Conservation (phyloP, 306 rosid genomes). For the Casuarina glauca region DNA sequence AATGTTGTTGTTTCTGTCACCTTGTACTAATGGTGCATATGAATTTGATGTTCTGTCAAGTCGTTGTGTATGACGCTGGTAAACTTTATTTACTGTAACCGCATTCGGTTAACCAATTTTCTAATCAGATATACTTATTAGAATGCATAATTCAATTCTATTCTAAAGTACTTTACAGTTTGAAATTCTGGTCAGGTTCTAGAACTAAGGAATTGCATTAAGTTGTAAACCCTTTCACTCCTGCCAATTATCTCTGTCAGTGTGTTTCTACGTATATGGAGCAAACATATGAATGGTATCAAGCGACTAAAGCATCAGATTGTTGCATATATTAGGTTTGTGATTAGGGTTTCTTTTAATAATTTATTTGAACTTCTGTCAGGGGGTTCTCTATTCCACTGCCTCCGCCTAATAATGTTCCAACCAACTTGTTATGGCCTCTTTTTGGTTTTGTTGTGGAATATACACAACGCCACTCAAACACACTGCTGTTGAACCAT, state of each 20-base stretch:
- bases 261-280: neutral
- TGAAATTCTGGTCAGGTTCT: neutral
- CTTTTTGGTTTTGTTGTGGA: slow-evolving; percentile 39
- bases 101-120: neutral
- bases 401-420: slow-evolving; percentile 31
- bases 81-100: neutral
- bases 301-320: neutral
- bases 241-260: neutral
- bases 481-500: slow-evolving; percentile 26
- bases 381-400: slow-evolving; percentile 47
- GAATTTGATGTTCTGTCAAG: neutral
- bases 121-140: neutral
- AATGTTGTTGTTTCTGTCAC: neutral
- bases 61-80: neutral
- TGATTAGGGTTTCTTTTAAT: slow-evolving; percentile 11
- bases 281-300: neutral
- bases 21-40: neutral
- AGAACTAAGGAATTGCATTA: neutral
- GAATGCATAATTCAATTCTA: neutral
- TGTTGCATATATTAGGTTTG: slow-evolving; percentile 7
- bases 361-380: slow-evolving; percentile 27
- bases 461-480: slow-evolving; percentile 24
- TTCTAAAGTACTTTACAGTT: neutral
- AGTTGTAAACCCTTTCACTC: neutral
- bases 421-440: slow-evolving; percentile 30